These are phyloP conservation scores for Linum lewisii DNA, from an alignment of 345 rosid species.

Conservation along the genomic window DNA sequence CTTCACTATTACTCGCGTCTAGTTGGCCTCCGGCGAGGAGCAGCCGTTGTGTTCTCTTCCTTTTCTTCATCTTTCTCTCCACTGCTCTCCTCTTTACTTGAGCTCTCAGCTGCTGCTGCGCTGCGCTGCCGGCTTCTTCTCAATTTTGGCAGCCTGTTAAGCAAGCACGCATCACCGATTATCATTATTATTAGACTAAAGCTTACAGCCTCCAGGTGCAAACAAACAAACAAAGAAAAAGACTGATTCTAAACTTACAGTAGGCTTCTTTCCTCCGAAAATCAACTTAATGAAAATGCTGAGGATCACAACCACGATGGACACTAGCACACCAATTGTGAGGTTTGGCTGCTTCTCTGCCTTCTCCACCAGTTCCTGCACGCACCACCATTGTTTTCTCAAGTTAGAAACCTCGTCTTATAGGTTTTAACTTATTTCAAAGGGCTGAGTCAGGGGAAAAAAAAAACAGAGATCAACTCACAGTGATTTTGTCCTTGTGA, in stretches of 20 bases:
- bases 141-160: neutral
- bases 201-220: neutral
- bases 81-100: neutral
- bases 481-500: constrained; percentile 47
- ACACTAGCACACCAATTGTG: constrained; percentile 48
- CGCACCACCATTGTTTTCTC: neutral
- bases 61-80: constrained; percentile 4
- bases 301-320: constrained; percentile 38
- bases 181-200: neutral
- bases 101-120: neutral
- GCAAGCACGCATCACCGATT: neutral
- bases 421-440: neutral
- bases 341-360: constrained; percentile 63
- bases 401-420: too few species aligned
- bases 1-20: neutral
- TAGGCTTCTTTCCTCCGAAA: constrained; percentile 76
- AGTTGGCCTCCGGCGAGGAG: constrained; percentile 8
- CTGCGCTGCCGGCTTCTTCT: neutral
- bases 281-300: constrained; percentile 39
- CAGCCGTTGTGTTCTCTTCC: neutral
- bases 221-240: neutral
- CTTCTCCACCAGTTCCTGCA: constrained; percentile 68
- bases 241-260: constrained; percentile 10
- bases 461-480: constrained; percentile 19
- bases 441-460: neutral